Conservation (phyloP, 2,329 filamentous ascomycete genomes). For the Scortechinia acanthostroma region DNA sequence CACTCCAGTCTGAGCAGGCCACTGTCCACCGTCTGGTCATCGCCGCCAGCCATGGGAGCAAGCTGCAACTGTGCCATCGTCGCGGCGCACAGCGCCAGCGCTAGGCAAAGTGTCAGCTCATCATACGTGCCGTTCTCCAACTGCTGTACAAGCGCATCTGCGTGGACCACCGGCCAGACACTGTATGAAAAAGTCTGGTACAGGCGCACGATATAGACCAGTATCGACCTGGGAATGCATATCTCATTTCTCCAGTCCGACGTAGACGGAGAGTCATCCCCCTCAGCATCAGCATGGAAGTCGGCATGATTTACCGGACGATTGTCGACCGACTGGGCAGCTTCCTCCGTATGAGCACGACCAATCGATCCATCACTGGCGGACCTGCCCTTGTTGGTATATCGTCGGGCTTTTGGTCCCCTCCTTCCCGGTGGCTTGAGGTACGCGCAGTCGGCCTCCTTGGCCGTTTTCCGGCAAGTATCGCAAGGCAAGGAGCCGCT, state of each 20-base stretch:
- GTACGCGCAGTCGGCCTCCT: constrained; percentile 14
- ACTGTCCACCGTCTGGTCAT: constrained; percentile 9
- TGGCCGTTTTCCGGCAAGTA: constrained; percentile 12
- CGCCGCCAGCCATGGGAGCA: constrained; percentile 7
- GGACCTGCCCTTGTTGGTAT: neutral
- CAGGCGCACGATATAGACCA: constrained; percentile 10
- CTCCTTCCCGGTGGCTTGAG: constrained; percentile 14
- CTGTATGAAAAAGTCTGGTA: constrained; percentile 15
- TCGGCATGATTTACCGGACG: neutral
- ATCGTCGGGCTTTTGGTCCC: constrained; percentile 14
- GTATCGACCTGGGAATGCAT: neutral
- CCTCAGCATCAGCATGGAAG: neutral
- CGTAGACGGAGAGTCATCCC: neutral
- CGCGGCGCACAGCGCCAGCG: constrained; percentile 15
- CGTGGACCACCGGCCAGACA: constrained; percentile 17
- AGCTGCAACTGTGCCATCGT: constrained; percentile 19
- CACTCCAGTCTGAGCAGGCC: neutral
- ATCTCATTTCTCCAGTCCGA: neutral
- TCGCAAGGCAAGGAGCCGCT: constrained; percentile 16
- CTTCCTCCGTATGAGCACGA: too few relatives aligned
- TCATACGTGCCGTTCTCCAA: constrained; percentile 4
- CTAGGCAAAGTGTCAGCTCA: constrained; percentile 9
- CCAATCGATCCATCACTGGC: too few relatives aligned
- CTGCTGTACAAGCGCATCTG: constrained; percentile 8
- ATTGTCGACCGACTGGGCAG: neutral